Percentiles rank a stretch among this genome's conserved stretches.
Evolutionary conservation across 2,329 filamentous ascomycete species (phyloP).

Genomic region (Colletotrichum chlorophyti): DNA sequence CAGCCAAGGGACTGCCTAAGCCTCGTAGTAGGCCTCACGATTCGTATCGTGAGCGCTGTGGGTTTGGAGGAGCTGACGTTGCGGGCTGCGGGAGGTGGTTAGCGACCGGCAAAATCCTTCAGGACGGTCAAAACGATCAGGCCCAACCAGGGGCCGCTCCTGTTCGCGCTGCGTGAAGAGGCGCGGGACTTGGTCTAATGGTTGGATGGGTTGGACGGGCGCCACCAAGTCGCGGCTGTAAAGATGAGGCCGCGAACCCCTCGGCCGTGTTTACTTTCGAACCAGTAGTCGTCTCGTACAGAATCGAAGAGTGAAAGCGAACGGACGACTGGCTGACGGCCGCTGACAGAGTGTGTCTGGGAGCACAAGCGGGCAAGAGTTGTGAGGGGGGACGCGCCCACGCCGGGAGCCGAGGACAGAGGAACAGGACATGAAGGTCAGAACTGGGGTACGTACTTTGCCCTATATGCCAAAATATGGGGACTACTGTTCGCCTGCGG

Average conservation of each 20-base stretch:
- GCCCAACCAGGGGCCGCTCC: background rate
- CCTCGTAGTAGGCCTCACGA: background rate
- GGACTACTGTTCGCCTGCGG: background rate
- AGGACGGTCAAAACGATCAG: slow-evolving; percentile 12
- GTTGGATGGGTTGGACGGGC: slow-evolving; percentile 21
- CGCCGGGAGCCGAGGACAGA: too few species aligned
- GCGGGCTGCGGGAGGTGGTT: background rate
- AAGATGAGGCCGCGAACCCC: slow-evolving; percentile 21
- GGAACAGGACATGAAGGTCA: too few species aligned
- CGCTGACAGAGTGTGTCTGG: too few species aligned
- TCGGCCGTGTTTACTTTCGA: slow-evolving; percentile 17
- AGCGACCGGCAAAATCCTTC: background rate
- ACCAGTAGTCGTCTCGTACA: slow-evolving; percentile 14
- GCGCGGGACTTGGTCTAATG: slow-evolving; percentile 16
- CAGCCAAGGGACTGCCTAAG: too few species aligned
- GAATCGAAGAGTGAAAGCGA: too few species aligned
- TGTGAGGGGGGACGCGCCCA: too few species aligned
- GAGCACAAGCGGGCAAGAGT: too few species aligned
- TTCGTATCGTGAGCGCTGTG: background rate
- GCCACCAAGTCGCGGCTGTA: slow-evolving; percentile 20
- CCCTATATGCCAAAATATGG: background rate
- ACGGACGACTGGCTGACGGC: background rate
- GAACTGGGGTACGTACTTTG: too few species aligned
- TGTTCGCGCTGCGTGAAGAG: slow-evolving; percentile 2
- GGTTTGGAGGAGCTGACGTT: slow-evolving; percentile 1